Evolutionary conservation across 805 yeast genomes (phyloP).

Genomic region (Yarrowia sp.): DNA sequence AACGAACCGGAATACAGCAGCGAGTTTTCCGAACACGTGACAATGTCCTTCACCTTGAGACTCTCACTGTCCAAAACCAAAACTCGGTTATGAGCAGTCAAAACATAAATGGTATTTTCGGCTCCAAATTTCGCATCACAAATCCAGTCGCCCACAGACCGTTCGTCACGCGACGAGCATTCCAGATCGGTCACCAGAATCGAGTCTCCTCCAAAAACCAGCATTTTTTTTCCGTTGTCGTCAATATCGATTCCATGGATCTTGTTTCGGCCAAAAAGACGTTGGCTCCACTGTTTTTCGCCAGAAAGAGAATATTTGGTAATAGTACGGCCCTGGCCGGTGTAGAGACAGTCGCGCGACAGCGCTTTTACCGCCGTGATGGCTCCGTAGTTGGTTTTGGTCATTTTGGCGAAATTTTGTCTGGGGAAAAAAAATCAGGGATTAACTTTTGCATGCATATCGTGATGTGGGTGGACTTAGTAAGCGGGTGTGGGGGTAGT

Average conservation of each 20-base stretch:
- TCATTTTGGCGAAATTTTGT: neutral
- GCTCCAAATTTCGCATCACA: slow-evolving; percentile 53
- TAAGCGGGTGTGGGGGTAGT: too few species aligned
- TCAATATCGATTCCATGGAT: slow-evolving; percentile 67
- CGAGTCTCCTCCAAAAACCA: slow-evolving; percentile 72
- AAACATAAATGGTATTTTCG: slow-evolving; percentile 45
- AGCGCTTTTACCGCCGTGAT: slow-evolving; percentile 62
- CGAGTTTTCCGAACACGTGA: slow-evolving; percentile 64
- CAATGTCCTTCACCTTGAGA: slow-evolving; percentile 36
- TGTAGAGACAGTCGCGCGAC: slow-evolving; percentile 48
- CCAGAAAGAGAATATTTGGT: slow-evolving; percentile 48
- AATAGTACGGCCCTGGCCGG: slow-evolving; percentile 74
- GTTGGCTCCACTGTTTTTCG: slow-evolving; percentile 40
- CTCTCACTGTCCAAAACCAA: slow-evolving; percentile 40
- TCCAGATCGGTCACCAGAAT: slow-evolving; percentile 44
- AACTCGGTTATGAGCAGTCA: slow-evolving; percentile 79
- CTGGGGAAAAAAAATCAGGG: neutral
- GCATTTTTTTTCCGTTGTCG: slow-evolving; percentile 34
- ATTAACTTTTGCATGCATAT: neutral
- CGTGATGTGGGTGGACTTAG: too few species aligned
- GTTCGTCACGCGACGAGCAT: slow-evolving; percentile 36
- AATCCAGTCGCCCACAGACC: slow-evolving; percentile 73
- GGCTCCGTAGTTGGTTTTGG: slow-evolving; percentile 1
- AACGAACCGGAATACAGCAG: slow-evolving; percentile 85
- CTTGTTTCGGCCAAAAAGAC: slow-evolving; percentile 66